phyloP scores from a whole-genome alignment of 2,329 filamentous ascomycete species.

The Talaromyces sp. region DNA sequence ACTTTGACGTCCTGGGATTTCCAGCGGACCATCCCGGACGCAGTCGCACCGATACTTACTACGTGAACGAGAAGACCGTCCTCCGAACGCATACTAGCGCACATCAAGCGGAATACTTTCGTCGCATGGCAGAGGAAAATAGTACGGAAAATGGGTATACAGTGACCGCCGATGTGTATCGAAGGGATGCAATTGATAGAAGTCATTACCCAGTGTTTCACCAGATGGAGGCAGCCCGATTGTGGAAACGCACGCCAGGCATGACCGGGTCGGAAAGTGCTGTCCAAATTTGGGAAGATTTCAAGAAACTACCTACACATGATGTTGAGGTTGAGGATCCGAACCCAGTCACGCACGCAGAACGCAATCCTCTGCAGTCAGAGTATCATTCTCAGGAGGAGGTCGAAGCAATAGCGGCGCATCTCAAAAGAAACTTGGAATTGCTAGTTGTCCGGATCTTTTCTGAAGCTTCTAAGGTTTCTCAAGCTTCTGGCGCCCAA shows the following conservation, averaged over 20 bases:
- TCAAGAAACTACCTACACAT: conserved; percentile 71
- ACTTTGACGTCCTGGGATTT: conserved; percentile 97
- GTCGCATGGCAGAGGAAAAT: conserved; percentile 54
- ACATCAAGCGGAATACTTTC: conserved; percentile 84
- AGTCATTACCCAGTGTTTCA: conserved; percentile 97
- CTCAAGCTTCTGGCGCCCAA: conserved; percentile 50
- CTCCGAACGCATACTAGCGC: conserved; percentile 92
- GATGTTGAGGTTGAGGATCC: conserved; percentile 77
- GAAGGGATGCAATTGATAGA: conserved; percentile 89
- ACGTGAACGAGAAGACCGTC: conserved; percentile 79
- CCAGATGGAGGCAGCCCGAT: conserved; percentile 93
- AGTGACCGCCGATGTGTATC: conserved; percentile 91
- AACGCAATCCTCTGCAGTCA: conserved; percentile 79
- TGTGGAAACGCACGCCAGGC: conserved; percentile 68
- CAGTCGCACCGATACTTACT: conserved; percentile 89
- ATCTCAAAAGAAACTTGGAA: conserved; percentile 87
- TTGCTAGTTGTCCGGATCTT: conserved; percentile 89
- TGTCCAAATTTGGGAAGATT: conserved; percentile 65
- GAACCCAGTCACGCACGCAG: conserved; percentile 72
- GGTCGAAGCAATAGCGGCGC: conserved; percentile 75
- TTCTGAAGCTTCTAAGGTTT: conserved; percentile 68
- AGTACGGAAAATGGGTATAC: conserved; percentile 68
- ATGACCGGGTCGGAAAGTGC: conserved; percentile 48
- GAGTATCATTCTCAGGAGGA: conserved; percentile 70
- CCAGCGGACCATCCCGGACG: conserved; percentile 83